Evolutionary conservation across 805 yeast species (phyloP).

Genomic region (Kluyveromyces siamensis): DNA sequence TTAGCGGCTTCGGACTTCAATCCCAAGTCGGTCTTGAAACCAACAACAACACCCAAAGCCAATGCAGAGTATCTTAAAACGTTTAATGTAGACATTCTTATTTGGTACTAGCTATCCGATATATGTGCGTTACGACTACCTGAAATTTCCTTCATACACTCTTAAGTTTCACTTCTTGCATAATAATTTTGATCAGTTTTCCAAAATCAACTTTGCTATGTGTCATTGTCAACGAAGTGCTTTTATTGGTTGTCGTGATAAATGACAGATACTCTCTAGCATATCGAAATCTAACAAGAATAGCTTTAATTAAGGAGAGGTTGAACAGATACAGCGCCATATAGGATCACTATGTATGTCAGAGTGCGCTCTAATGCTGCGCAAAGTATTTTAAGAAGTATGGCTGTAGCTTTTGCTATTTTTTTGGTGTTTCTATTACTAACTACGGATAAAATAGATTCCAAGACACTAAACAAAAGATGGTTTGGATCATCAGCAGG

Average conservation of each 20-base stretch:
- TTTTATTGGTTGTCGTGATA: conserved; percentile 1
- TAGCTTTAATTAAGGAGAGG: background rate
- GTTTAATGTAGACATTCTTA: conserved; percentile 40
- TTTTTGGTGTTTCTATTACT: background rate
- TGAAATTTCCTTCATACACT: too few species aligned
- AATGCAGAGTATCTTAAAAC: conserved; percentile 89
- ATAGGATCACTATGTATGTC: background rate
- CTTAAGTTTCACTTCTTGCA: conserved; percentile 1
- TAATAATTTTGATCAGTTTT: background rate
- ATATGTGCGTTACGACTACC: too few species aligned
- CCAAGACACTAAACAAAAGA: background rate
- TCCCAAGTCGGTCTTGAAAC: conserved; percentile 72
- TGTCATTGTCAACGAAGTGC: background rate
- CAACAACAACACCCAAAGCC: conserved; percentile 81
- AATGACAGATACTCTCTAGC: background rate
- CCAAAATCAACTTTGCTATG: background rate
- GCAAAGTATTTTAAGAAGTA: background rate
- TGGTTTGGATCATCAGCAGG: conserved; percentile 2
- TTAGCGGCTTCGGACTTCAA: conserved; percentile 53
- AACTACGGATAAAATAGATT: conserved; percentile 1
- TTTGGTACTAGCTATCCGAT: background rate
- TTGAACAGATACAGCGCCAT: background rate
- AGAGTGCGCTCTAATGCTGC: background rate
- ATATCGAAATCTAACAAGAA: background rate
- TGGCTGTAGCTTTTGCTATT: background rate